These are phyloP conservation scores for Elsinoe ampelina DNA, from an alignment of 2,329 filamentous ascomycete genomes.

Conservation along the genomic window DNA sequence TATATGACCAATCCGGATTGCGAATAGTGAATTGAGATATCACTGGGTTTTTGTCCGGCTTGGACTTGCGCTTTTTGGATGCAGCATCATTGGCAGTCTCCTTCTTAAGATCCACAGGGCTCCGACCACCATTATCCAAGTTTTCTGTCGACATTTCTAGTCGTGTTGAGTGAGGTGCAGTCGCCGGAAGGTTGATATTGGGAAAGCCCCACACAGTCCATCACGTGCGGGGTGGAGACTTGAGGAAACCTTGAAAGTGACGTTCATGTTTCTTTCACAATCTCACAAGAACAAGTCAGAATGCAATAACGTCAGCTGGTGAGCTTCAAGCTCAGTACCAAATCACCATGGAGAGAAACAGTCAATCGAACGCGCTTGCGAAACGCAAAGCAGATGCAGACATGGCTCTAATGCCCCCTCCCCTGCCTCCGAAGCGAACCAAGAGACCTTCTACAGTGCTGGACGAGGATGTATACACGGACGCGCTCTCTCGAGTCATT, in stretches of 20 bases:
- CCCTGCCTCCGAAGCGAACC: constrained; percentile 75
- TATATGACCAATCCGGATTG: constrained; percentile 32
- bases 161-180: background rate
- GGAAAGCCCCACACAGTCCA: background rate
- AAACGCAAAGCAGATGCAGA: constrained; percentile 51
- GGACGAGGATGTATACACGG: constrained; percentile 88
- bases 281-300: background rate
- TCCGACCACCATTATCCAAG: background rate
- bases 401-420: constrained; percentile 74
- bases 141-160: background rate
- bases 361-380: constrained; percentile 50
- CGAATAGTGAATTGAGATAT: constrained; percentile 31
- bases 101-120: background rate
- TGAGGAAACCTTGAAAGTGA: background rate
- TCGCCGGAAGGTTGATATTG: background rate
- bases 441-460: constrained; percentile 82
- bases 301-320: background rate
- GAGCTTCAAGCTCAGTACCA: background rate
- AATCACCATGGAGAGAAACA: background rate
- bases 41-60: background rate
- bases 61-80: background rate
- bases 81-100: background rate
- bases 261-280: background rate
- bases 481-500: constrained; percentile 86
- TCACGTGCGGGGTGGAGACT: background rate